Percentiles rank a stretch among this genome's conserved stretches.
phyloP scores from a whole-genome alignment of 257 asterid genomes.

The Cinchona pubescens region DNA sequence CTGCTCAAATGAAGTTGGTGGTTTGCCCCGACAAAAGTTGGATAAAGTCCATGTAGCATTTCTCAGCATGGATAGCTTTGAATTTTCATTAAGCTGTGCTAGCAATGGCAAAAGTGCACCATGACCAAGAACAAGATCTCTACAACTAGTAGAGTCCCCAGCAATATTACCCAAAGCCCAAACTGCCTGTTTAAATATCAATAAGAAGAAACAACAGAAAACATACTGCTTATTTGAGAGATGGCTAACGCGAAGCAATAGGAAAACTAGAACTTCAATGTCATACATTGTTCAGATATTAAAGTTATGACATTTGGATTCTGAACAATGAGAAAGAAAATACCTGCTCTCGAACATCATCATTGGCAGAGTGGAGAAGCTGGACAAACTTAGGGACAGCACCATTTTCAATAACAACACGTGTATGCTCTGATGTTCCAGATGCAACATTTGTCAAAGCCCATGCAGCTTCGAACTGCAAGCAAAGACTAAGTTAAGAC shows the following conservation, averaged over 20 bases:
- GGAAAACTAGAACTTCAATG: too few relatives aligned
- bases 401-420: constrained; percentile 89
- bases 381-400: constrained; percentile 80
- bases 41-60: constrained; percentile 97
- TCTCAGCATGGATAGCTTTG: constrained; percentile 80
- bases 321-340: too few relatives aligned
- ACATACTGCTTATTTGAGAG: constrained; percentile 1
- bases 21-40: constrained; percentile 93
- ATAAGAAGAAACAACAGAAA: too few relatives aligned
- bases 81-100: constrained; percentile 68
- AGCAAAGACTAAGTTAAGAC: constrained; percentile 5
- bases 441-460: constrained; percentile 94
- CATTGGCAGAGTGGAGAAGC: constrained; percentile 74
- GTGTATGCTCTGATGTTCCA: constrained; percentile 86
- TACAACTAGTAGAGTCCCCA: constrained; percentile 88
- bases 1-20: constrained; percentile 86
- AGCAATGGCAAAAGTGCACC: constrained; percentile 75
- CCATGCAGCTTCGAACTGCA: constrained; percentile 96
- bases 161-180: constrained; percentile 94
- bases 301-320: too few relatives aligned
- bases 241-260: not conserved
- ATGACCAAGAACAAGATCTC: constrained; percentile 77
- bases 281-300: too few relatives aligned
- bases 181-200: constrained; percentile 49
- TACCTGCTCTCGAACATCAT: constrained; percentile 98